phyloP scores from a whole-genome alignment of 1,284 basidiomycete species.

The Sporisorium exsertum region DNA sequence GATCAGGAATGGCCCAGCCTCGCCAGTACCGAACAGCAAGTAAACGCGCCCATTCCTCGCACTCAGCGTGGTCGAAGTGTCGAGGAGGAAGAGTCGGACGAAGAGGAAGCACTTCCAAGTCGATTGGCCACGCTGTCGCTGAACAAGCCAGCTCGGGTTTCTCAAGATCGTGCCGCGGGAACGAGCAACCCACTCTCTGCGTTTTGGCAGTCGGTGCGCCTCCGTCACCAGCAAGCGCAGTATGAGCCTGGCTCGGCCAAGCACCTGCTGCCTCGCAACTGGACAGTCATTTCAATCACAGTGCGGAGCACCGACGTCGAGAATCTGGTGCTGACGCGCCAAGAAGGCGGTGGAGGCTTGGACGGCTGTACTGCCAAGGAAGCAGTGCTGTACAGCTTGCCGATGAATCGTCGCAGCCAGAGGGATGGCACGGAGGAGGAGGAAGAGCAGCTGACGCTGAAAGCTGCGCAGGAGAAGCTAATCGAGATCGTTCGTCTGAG shows the following conservation, averaged over 20 bases:
- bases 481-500: conserved; percentile 81
- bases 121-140: conserved; percentile 38
- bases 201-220: conserved; percentile 36
- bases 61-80: not conserved
- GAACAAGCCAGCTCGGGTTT: conserved; percentile 14
- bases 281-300: conserved; percentile 85
- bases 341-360: conserved; percentile 69
- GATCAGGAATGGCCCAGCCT: conserved; percentile 35
- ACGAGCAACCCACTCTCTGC: conserved; percentile 18
- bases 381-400: conserved; percentile 78
- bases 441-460: conserved; percentile 76
- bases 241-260: conserved; percentile 19
- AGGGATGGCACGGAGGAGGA: conserved; percentile 77
- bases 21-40: not conserved
- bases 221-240: conserved; percentile 40
- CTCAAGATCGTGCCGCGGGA: not conserved
- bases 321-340: conserved; percentile 85
- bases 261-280: conserved; percentile 77
- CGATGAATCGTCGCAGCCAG: conserved; percentile 81
- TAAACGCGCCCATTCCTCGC: not conserved
- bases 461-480: conserved; percentile 80
- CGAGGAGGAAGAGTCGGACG: conserved; percentile 19
- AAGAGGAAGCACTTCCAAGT: conserved; percentile 36
- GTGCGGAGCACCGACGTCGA: conserved; percentile 74
- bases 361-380: conserved; percentile 45